Evolutionary conservation across 805 yeast genomes (phyloP).

Genomic region (Cyberlindnera mrakii): DNA sequence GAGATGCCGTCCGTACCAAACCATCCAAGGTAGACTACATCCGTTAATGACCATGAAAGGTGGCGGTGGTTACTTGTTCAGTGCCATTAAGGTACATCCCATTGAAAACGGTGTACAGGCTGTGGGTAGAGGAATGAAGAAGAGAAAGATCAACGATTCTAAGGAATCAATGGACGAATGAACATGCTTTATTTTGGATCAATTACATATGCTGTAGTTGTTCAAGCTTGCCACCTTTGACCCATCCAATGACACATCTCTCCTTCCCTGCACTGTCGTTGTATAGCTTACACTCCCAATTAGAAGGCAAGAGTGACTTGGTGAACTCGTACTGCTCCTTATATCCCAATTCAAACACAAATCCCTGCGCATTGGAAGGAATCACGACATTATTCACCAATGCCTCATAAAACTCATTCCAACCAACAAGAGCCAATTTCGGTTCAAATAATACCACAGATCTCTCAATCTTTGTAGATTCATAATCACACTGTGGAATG

Average conservation of each 20-base stretch:
- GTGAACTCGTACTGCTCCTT: constrained; percentile 47
- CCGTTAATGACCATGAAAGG: constrained; percentile 93
- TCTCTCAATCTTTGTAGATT: constrained; percentile 36
- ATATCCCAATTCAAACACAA: constrained; percentile 77
- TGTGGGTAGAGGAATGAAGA: constrained; percentile 53
- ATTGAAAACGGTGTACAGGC: constrained; percentile 57
- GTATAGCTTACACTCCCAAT: constrained; percentile 46
- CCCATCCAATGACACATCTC: constrained; percentile 66
- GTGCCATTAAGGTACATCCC: constrained; percentile 78
- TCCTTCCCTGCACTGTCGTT: constrained; percentile 46
- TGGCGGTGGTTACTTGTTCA: constrained; percentile 82
- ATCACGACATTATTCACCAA: constrained; percentile 41
- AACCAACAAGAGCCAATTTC: constrained; percentile 69
- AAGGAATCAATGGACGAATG: background rate
- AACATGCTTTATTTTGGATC: background rate
- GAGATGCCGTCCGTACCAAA: constrained; percentile 81
- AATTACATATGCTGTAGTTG: background rate
- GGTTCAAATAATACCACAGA: constrained; percentile 80
- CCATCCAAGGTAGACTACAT: constrained; percentile 89
- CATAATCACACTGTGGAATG: constrained; percentile 45
- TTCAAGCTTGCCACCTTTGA: constrained; percentile 9
- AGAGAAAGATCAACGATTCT: constrained; percentile 24
- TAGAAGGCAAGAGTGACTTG: constrained; percentile 9
- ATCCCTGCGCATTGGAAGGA: constrained; percentile 40
- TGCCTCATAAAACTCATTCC: constrained; percentile 60